phyloP scores from a whole-genome alignment of 2,329 filamentous ascomycete genomes.

The Diplodia mutila region DNA sequence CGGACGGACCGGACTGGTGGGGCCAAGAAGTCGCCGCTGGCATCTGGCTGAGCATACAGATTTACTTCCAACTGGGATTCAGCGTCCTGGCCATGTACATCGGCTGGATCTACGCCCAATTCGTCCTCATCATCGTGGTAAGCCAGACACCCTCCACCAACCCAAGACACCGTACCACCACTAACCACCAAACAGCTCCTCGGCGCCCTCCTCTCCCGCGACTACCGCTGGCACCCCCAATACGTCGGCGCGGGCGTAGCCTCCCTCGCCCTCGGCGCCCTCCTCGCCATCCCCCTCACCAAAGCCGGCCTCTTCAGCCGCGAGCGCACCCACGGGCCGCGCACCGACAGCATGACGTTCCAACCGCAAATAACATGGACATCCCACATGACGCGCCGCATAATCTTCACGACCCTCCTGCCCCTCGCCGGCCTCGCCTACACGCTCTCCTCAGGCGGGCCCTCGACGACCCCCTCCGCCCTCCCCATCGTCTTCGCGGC shows the following conservation, averaged over 20 bases:
- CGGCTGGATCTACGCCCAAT: slow-evolving; percentile 75
- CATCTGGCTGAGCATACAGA: slow-evolving; percentile 65
- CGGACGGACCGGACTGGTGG: slow-evolving; percentile 76
- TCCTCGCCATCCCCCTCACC: slow-evolving; percentile 72
- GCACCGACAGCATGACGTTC: slow-evolving; percentile 70
- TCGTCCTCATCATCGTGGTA: slow-evolving; percentile 72
- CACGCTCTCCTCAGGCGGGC: slow-evolving; percentile 66
- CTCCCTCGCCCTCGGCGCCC: slow-evolving; percentile 68
- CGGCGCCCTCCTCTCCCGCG: slow-evolving; percentile 70
- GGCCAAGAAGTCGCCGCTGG: slow-evolving; percentile 76
- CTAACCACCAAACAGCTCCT: slow-evolving; percentile 54
- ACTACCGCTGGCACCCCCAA: slow-evolving; percentile 67
- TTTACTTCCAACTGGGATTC: slow-evolving; percentile 76
- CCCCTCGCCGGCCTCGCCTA: slow-evolving; percentile 70
- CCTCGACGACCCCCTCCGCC: slow-evolving; percentile 60
- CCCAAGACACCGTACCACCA: neutral
- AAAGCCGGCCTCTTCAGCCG: slow-evolving; percentile 72
- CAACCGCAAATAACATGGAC: slow-evolving; percentile 68
- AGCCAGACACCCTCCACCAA: slow-evolving; percentile 32
- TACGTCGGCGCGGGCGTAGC: slow-evolving; percentile 69
- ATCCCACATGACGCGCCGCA: slow-evolving; percentile 70
- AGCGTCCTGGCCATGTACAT: slow-evolving; percentile 72
- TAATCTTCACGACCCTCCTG: slow-evolving; percentile 68
- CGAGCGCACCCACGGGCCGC: slow-evolving; percentile 60
- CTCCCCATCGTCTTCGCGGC: slow-evolving; percentile 69